A percentile compares a stretch with the other conserved stretches of the same genome.
phyloP scores from a whole-genome alignment of 2,329 filamentous ascomycete genomes.

The Aspergillus neoniger region DNA sequence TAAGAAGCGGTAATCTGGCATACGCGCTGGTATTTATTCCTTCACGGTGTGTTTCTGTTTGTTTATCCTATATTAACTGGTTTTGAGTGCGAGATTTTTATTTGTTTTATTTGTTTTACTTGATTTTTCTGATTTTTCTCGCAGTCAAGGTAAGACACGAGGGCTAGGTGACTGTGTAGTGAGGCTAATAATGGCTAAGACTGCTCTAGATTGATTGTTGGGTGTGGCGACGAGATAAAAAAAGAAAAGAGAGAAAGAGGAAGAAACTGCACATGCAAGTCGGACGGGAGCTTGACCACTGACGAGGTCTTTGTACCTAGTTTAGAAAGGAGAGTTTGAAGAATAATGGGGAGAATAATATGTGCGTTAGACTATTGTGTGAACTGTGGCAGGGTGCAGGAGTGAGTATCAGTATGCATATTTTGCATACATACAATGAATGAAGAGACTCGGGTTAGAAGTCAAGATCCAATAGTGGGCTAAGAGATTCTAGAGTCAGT shows the following conservation, averaged over 20 bases:
- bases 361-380: neutral
- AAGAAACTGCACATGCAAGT: neutral
- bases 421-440: no score
- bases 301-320: neutral
- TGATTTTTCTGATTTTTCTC: neutral
- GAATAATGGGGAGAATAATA: no score
- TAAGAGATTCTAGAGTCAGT: no score
- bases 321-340: neutral
- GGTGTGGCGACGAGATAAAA: constrained; percentile 4
- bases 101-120: no score
- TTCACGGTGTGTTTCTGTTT: neutral
- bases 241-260: neutral
- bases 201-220: neutral
- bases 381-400: neutral
- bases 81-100: no score
- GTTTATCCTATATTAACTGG: neutral
- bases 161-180: neutral
- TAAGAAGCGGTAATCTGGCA: neutral
- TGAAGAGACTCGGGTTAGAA: no score
- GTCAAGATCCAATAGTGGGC: no score
- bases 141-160: neutral
- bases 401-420: no score
- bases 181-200: neutral
- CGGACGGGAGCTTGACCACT: neutral
- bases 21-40: neutral